Percentiles rank a stretch among this genome's conserved stretches.
These are phyloP conservation scores for Cucumis hystrix DNA, from an alignment of 306 rosid genomes.

Conservation along the genomic window DNA sequence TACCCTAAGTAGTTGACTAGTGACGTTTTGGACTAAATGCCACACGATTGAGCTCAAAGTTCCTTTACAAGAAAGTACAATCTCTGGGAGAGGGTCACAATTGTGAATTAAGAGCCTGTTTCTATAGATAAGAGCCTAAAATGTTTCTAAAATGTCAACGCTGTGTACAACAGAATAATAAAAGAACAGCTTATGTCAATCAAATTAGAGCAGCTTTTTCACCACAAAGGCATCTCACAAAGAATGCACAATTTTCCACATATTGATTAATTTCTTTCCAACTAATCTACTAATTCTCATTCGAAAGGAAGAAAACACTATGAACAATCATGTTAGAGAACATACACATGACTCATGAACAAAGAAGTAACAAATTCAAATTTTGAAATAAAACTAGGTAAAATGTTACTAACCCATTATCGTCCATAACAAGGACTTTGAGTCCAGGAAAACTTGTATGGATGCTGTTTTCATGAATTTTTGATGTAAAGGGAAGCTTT, in stretches of 20 bases:
- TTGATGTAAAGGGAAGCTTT: constrained; percentile 36
- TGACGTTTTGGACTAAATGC: background rate
- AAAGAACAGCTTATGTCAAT: background rate
- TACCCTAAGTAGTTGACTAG: background rate
- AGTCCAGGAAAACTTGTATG: constrained; percentile 55
- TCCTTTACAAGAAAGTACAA: background rate
- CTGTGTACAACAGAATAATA: background rate
- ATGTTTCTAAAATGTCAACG: background rate
- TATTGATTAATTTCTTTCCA: background rate
- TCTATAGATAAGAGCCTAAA: background rate
- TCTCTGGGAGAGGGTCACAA: background rate
- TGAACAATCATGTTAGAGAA: background rate
- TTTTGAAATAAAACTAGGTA: constrained; percentile 13
- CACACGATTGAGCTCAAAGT: background rate
- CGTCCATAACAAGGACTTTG: constrained; percentile 84
- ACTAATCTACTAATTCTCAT: background rate
- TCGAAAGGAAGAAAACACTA: background rate
- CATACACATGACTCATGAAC: background rate
- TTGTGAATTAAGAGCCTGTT: background rate
- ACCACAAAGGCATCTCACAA: background rate
- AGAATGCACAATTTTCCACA: background rate
- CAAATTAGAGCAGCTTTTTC: background rate
- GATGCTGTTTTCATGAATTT: constrained; percentile 36
- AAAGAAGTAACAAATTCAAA: background rate
- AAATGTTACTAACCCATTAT: constrained; percentile 64